Conservation (phyloP, 202 grass and related monocot genomes). For the Panicum hallii region DNA sequence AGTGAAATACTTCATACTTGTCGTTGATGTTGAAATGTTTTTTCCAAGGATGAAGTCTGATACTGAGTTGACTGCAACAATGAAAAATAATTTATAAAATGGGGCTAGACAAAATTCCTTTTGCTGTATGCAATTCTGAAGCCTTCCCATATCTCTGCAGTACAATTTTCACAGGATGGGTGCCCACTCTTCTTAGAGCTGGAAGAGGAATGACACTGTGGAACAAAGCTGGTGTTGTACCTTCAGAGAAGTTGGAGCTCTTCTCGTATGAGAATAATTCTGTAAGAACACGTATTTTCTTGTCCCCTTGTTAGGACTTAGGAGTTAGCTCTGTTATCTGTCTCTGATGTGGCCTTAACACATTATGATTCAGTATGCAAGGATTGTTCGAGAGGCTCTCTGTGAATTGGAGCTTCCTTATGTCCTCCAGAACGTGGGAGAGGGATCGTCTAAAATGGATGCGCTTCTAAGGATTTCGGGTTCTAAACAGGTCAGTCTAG, state of each 20-base stretch:
- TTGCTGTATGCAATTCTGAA: slow-evolving; percentile 22
- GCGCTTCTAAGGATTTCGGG: slow-evolving; percentile 58
- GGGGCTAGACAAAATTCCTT: not conserved
- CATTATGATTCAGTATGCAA: slow-evolving; percentile 62
- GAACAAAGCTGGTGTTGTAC: slow-evolving; percentile 67
- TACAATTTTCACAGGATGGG: slow-evolving; percentile 89
- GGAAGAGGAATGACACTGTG: slow-evolving; percentile 92
- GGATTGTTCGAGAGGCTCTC: slow-evolving; percentile 87
- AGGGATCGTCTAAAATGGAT: slow-evolving; percentile 74
- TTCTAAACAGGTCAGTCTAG: slow-evolving; percentile 64
- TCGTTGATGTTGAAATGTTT: not conserved
- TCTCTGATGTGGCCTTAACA: slow-evolving; percentile 9
- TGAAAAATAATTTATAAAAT: not conserved
- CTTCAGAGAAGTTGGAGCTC: slow-evolving; percentile 76
- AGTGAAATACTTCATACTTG: not conserved
- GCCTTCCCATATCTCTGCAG: slow-evolving; percentile 44
- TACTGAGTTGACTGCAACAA: not conserved
- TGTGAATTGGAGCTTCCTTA: slow-evolving; percentile 96
- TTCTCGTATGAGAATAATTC: slow-evolving; percentile 92
- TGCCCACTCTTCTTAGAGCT: slow-evolving; percentile 85
- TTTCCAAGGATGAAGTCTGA: not conserved
- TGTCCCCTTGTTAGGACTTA: not conserved
- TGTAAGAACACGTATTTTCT: slow-evolving; percentile 48
- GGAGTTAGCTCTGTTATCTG: not conserved
- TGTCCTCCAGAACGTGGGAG: slow-evolving; percentile 77